phyloP scores from a whole-genome alignment of 768 basidiomycete species.

The Mycena olivaceomarginata region DNA sequence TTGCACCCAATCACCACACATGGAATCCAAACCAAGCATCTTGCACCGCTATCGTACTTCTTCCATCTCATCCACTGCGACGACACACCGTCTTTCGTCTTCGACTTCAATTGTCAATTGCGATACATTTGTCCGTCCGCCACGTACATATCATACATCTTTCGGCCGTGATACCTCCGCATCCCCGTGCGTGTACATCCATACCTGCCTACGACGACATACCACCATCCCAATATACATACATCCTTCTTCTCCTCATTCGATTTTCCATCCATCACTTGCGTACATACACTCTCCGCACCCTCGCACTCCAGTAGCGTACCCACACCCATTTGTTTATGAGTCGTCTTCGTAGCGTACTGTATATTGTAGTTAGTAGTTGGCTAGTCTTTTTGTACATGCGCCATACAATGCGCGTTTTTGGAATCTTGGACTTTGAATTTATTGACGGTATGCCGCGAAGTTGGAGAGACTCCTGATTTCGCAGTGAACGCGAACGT shows the following conservation, averaged over 20 bases:
- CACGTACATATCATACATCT: conserved; percentile 3
- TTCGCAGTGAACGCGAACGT: no score
- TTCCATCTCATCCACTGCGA: neutral
- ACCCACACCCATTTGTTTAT: neutral
- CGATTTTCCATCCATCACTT: no score
- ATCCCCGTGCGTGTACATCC: neutral
- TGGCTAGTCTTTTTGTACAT: conserved; percentile 1
- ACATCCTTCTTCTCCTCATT: neutral
- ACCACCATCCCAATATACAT: neutral
- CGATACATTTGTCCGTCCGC: neutral
- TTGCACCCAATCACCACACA: neutral
- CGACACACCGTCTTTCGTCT: neutral
- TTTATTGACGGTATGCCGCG: neutral
- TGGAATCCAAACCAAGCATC: neutral
- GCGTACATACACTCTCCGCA: no score
- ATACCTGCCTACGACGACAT: neutral
- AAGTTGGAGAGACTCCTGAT: no score
- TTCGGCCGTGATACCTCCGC: neutral
- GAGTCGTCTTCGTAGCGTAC: neutral
- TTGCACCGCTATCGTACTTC: neutral
- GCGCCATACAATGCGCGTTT: conserved; percentile 27
- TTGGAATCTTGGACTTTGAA: conserved; percentile 15
- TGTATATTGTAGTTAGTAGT: conserved; percentile 7
- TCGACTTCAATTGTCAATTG: neutral
- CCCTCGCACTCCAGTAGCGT: neutral